These are phyloP conservation scores for Acanthamoeba sp. DNA, from an alignment of 208 protist genomes.

Conservation along the genomic window DNA sequence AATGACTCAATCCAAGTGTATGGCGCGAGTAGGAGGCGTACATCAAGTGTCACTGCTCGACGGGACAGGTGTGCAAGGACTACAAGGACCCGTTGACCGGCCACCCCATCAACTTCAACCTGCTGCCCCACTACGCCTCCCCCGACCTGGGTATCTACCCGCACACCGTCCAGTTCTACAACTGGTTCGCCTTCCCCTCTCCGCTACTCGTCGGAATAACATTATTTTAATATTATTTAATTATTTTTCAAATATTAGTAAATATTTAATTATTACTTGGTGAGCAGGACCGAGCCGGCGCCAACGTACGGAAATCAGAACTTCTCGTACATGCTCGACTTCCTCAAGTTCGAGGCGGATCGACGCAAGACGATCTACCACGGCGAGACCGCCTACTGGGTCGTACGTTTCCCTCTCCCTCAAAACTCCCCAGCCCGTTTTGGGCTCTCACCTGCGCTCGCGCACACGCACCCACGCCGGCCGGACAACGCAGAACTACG, in stretches of 20 bases:
- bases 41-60: constrained; percentile 76
- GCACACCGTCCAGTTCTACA: constrained; percentile 80
- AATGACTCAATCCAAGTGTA: background rate
- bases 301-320: constrained; percentile 74
- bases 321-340: constrained; percentile 76
- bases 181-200: background rate
- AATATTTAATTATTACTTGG: background rate
- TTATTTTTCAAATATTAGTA: no score
- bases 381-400: constrained; percentile 78
- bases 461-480: background rate
- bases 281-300: background rate
- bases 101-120: constrained; percentile 79
- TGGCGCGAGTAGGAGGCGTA: background rate
- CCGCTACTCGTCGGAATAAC: no score
- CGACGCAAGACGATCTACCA: constrained; percentile 70
- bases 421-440: background rate
- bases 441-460: background rate
- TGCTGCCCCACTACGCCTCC: constrained; percentile 68
- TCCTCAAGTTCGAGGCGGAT: constrained; percentile 49
- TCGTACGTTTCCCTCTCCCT: background rate
- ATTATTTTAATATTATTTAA: no score
- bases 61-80: constrained; percentile 49
- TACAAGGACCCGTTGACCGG: constrained; percentile 69
- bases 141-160: constrained; percentile 70
- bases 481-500: constrained; percentile 72